Percentiles rank a stretch among this genome's conserved stretches.
Conservation (phyloP, 441 rosid species). For the Gossypium schwendimanii region DNA sequence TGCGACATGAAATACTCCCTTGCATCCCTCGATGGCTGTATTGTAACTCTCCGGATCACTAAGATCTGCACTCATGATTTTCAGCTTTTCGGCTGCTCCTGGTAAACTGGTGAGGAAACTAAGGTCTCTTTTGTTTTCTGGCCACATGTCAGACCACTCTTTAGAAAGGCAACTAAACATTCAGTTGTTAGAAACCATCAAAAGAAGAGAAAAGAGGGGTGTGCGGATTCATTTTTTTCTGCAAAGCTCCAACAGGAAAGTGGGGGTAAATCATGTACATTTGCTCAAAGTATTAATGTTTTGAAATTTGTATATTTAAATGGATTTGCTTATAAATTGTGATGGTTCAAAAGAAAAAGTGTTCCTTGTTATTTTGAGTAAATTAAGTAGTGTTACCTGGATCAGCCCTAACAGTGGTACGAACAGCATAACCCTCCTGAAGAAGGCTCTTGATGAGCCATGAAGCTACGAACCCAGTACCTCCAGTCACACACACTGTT, state of each 20-base stretch:
- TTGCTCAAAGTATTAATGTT: too few species aligned
- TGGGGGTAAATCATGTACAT: too few species aligned
- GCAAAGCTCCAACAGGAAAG: too few species aligned
- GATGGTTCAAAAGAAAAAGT: too few species aligned
- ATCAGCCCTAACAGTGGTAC: conserved; percentile 21
- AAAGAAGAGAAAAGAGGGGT: too few species aligned
- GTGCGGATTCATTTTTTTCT: too few species aligned
- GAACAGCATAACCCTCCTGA: conserved; percentile 20
- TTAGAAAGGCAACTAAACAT: neutral
- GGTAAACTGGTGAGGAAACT: conserved; percentile 36
- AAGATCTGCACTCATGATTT: conserved; percentile 32
- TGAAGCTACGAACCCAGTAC: conserved; percentile 20
- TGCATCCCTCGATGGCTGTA: conserved; percentile 30
- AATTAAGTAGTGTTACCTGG: neutral
- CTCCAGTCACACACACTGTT: conserved; percentile 33
- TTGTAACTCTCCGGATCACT: conserved; percentile 26
- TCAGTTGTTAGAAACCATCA: neutral
- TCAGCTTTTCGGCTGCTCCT: conserved; percentile 24
- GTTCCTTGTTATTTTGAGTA: too few species aligned
- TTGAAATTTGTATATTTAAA: too few species aligned
- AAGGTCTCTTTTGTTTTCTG: conserved; percentile 33
- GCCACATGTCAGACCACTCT: neutral
- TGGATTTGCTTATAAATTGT: too few species aligned
- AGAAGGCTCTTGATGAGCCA: conserved; percentile 34
- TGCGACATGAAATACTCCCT: conserved; percentile 33